Base-by-base conservation (phyloP, 1,139 yeast species). In the Meyerozyma carpophila region DNA sequence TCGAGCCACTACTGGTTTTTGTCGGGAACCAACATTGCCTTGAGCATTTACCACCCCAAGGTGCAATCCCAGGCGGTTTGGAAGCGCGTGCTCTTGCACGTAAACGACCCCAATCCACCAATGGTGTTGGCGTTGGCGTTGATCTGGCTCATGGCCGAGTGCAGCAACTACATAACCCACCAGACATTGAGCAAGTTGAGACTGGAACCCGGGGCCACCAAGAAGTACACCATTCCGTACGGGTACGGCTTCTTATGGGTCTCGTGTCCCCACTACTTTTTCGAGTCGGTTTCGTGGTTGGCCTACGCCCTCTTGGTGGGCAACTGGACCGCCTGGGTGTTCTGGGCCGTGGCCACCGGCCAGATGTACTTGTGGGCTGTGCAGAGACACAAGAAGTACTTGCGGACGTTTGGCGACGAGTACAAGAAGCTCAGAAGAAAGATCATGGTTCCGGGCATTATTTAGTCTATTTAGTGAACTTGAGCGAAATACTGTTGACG, bases 1-100 rank as follows among this genome's bases (percentile, higher is more conserved):
- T 84, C 91, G 32, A 73, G 77, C 50, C 97, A 93, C 63, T 93
- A 93, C 68, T 91, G 98, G 97, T 61, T 88, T 27, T 70, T 93
- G 50, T 84, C 93, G 39, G 98, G 98, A 1, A 61, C 86, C 31
- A 73, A 81, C 51, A 72, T 87, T 43, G 79, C 89, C 3, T 79
- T 74, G 53, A 84, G 86, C 50, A 72, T 82, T 39, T 91, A 87
- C 50, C 79, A 84, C 5, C 94, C 95, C 9, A 39, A 44, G 9
- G 47, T 50, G 14, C 45, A 46, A 32, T 42, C 42, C 16, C 39
- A 53, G 13, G 37, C 44, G 14, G 39, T 53, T 27, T 31, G 34
- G 34, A 43, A 47, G 24, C 54, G 54, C 32, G 41, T 51, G 28
- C 56, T 47, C 47, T 59, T 59, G 47, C 59, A 61, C 44, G 55